These are phyloP conservation scores for Alternaria triticina DNA, from an alignment of 2,329 filamentous ascomycete species.

Conservation along the genomic window DNA sequence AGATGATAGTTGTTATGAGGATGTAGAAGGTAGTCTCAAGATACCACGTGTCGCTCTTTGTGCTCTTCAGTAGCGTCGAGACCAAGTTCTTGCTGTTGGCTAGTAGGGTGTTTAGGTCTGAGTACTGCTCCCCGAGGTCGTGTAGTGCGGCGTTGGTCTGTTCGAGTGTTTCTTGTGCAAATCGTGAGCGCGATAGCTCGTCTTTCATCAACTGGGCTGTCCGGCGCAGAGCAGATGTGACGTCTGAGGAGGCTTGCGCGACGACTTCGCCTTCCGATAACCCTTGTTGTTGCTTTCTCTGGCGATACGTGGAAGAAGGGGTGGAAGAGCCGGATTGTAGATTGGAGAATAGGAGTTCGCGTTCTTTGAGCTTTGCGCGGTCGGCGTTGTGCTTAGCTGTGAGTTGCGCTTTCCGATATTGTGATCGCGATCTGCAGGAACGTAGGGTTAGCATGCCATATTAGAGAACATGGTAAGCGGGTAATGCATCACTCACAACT, in stretches of 20 bases:
- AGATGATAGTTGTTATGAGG: slow-evolving; percentile 75
- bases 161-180: slow-evolving; percentile 85
- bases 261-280: slow-evolving; percentile 74
- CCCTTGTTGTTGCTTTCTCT: slow-evolving; percentile 53
- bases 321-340: slow-evolving; percentile 57
- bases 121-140: slow-evolving; percentile 81
- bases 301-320: slow-evolving; percentile 45
- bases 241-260: slow-evolving; percentile 77
- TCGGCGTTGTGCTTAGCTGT: slow-evolving; percentile 77
- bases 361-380: slow-evolving; percentile 75
- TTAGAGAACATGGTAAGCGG: background rate
- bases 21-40: slow-evolving; percentile 88
- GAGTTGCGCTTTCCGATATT: slow-evolving; percentile 83
- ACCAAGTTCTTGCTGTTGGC: slow-evolving; percentile 76
- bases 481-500: slow-evolving; percentile 60
- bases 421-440: slow-evolving; percentile 60
- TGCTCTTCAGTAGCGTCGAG: slow-evolving; percentile 78
- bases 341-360: slow-evolving; percentile 74
- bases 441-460: slow-evolving; percentile 1
- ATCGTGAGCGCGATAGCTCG: slow-evolving; percentile 85
- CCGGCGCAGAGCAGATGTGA: slow-evolving; percentile 81
- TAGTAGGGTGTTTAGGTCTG: slow-evolving; percentile 77
- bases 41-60: slow-evolving; percentile 99
- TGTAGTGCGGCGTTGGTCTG: slow-evolving; percentile 84
- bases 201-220: slow-evolving; percentile 86